Evolutionary conservation across 495 filamentous ascomycete genomes (phyloP).

Genomic region (Geoglossum glabrum): DNA sequence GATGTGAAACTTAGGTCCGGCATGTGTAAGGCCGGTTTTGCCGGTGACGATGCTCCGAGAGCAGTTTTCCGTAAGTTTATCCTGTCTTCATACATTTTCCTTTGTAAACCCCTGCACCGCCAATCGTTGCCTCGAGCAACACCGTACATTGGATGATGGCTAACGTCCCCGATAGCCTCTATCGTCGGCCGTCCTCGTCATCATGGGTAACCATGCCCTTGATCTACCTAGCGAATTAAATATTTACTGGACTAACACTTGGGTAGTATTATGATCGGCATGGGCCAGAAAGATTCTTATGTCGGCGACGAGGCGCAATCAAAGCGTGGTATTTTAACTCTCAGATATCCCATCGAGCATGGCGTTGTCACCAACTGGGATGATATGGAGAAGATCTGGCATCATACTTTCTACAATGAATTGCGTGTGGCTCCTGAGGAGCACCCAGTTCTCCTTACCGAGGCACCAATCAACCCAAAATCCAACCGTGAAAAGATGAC

Average conservation of each 20-base stretch:
- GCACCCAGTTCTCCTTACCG: slow-evolving; percentile 97
- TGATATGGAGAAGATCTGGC: slow-evolving; percentile 99
- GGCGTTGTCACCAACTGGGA: slow-evolving; percentile 99
- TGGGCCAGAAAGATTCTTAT: slow-evolving; percentile 99
- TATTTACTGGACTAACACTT: not conserved
- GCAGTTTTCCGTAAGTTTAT: slow-evolving; percentile 96
- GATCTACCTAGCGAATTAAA: slow-evolving; percentile 6
- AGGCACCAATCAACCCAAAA: slow-evolving; percentile 99
- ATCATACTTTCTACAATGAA: slow-evolving; percentile 99
- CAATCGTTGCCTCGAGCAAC: not conserved
- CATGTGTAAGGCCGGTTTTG: slow-evolving; percentile 99
- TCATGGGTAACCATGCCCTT: slow-evolving; percentile 63
- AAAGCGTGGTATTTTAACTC: slow-evolving; percentile 98
- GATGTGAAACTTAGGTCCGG: slow-evolving; percentile 62
- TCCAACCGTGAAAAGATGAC: slow-evolving; percentile 99
- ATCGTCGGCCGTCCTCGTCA: slow-evolving; percentile 99
- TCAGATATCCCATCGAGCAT: slow-evolving; percentile 98
- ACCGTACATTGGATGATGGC: not conserved
- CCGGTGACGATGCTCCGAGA: slow-evolving; percentile 98
- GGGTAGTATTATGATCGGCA: slow-evolving; percentile 98
- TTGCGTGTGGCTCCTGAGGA: slow-evolving; percentile 98
- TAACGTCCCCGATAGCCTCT: slow-evolving; percentile 43
- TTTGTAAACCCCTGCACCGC: not conserved
- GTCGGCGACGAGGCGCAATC: slow-evolving; percentile 99
- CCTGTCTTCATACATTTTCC: not conserved